Conservation (phyloP, 495 filamentous ascomycete species). For the Immersiella caudata region DNA sequence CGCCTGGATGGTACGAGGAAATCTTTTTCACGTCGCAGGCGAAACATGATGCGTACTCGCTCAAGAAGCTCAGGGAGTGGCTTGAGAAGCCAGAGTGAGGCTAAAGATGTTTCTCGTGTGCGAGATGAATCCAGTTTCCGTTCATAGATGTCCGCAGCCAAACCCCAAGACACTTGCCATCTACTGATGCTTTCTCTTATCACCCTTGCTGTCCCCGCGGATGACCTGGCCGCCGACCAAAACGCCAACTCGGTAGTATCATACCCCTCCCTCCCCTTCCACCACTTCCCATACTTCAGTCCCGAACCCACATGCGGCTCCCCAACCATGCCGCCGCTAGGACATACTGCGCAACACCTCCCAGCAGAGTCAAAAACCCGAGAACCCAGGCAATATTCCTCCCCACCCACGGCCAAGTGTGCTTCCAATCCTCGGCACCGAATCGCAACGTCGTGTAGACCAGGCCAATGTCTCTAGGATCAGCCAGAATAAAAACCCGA, state of each 20-base stretch:
- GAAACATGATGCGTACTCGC: conserved; percentile 3
- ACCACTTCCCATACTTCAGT: too few relatives aligned
- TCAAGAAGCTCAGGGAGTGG: conserved; percentile 7
- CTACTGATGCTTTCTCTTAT: neutral
- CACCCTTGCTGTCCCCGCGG: neutral
- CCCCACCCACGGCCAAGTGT: conserved; percentile 37
- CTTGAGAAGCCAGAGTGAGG: conserved; percentile 8
- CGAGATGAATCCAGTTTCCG: too few relatives aligned
- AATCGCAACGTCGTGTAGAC: conserved; percentile 43
- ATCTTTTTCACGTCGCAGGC: conserved; percentile 9
- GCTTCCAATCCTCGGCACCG: conserved; percentile 39
- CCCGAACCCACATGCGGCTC: conserved; percentile 37
- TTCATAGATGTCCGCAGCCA: too few relatives aligned
- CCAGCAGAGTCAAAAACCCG: conserved; percentile 29
- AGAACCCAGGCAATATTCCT: conserved; percentile 40
- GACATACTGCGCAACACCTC: conserved; percentile 35
- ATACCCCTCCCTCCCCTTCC: too few relatives aligned
- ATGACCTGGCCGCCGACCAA: neutral
- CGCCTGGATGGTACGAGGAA: conserved; percentile 11
- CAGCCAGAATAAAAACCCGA: conserved; percentile 47
- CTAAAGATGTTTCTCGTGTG: neutral
- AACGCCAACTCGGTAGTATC: too few relatives aligned
- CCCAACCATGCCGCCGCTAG: conserved; percentile 45
- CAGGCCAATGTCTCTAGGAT: conserved; percentile 45
- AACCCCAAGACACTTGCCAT: neutral